These are phyloP conservation scores for Saccharomyces pastorianus DNA, from an alignment of 1,139 yeast genomes.

Conservation along the genomic window DNA sequence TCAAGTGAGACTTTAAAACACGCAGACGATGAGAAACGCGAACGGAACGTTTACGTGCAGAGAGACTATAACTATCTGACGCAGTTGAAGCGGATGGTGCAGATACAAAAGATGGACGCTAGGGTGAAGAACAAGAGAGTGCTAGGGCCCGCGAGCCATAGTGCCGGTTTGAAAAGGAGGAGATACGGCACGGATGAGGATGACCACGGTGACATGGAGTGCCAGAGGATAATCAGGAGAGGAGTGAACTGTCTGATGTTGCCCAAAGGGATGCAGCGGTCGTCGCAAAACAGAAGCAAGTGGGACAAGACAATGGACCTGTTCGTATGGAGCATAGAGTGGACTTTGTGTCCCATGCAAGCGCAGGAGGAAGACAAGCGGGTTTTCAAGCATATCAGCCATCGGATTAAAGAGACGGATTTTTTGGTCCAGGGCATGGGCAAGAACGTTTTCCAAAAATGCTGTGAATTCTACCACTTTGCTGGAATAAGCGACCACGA, in stretches of 20 bases:
- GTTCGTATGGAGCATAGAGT: slow-evolving; percentile 76
- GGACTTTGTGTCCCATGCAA: slow-evolving; percentile 40
- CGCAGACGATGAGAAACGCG: slow-evolving; percentile 36
- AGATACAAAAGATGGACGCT: slow-evolving; percentile 46
- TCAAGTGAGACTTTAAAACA: slow-evolving; percentile 21
- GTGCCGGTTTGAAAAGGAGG: slow-evolving; percentile 11
- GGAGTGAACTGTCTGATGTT: slow-evolving; percentile 47
- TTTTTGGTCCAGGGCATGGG: slow-evolving; percentile 24
- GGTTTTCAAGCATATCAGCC: slow-evolving; percentile 37
- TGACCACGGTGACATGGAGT: slow-evolving; percentile 8
- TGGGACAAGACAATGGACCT: slow-evolving; percentile 59
- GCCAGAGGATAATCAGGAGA: slow-evolving; percentile 31
- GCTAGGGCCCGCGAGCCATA: slow-evolving; percentile 12
- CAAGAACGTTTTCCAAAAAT: slow-evolving; percentile 23
- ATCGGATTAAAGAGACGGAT: slow-evolving; percentile 36
- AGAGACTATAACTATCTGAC: slow-evolving; percentile 77
- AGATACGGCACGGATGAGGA: slow-evolving; percentile 9
- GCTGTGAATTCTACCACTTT: slow-evolving; percentile 14
- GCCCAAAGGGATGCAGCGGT: slow-evolving; percentile 77
- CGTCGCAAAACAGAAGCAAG: slow-evolving; percentile 58
- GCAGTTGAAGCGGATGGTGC: slow-evolving; percentile 49
- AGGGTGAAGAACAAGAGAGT: slow-evolving; percentile 27
- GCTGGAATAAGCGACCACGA: background rate
- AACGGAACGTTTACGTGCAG: slow-evolving; percentile 44
- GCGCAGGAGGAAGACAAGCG: slow-evolving; percentile 21